Conservation (phyloP, 345 rosid genomes). For the Eucalyptus curtisii region DNA sequence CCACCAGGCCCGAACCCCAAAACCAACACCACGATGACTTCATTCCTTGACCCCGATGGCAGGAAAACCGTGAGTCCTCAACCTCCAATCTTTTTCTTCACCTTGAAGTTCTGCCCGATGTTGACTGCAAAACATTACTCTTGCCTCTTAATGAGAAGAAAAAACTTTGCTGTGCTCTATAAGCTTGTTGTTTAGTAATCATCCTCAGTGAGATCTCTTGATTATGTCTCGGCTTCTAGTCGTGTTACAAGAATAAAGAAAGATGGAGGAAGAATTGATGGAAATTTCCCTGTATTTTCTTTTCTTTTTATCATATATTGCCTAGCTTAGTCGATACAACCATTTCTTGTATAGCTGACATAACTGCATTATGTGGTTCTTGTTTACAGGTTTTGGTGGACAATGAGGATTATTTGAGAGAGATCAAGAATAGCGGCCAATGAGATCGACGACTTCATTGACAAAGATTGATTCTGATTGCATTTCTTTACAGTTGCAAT, state of each 20-base stretch:
- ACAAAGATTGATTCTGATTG: not conserved
- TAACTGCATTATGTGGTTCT: not conserved
- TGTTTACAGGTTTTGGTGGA: conserved; percentile 25
- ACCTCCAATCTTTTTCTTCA: not conserved
- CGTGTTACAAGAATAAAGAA: not conserved
- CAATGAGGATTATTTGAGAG: conserved; percentile 25
- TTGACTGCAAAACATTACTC: not conserved
- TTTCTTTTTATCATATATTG: not conserved
- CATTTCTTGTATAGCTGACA: not conserved
- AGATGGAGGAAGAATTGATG: not conserved
- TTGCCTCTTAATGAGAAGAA: not conserved
- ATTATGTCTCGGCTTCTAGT: not conserved
- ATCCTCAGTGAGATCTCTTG: not conserved
- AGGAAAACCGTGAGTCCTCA: conserved; percentile 20
- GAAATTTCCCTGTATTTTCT: not conserved
- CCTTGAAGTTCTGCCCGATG: not conserved
- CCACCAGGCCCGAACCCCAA: conserved; percentile 27
- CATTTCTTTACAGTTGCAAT: not conserved
- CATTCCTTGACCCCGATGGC: conserved; percentile 36
- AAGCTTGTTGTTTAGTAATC: not conserved
- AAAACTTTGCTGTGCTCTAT: not conserved
- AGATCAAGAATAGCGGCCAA: not conserved
- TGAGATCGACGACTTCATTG: not conserved
- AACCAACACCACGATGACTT: conserved; percentile 16
- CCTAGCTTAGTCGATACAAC: not conserved